A percentile compares a stretch with the other conserved stretches of the same genome.
These are phyloP conservation scores for Candida sojae DNA, from an alignment of 1,139 yeast genomes.

Conservation along the genomic window DNA sequence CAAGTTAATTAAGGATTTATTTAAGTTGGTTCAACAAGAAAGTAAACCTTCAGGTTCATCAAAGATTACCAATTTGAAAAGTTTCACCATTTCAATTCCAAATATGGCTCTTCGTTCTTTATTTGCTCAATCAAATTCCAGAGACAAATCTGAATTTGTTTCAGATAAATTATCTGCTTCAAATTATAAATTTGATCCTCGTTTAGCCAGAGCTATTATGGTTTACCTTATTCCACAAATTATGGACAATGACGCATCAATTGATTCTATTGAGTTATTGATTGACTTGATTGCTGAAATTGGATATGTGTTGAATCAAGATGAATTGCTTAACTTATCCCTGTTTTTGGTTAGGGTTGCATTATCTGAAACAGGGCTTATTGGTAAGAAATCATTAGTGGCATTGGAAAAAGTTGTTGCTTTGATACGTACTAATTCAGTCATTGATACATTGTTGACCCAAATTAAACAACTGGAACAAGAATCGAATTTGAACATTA, in stretches of 20 bases:
- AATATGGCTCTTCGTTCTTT: conserved; percentile 72
- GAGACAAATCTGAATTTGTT: conserved; percentile 23
- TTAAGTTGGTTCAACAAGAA: conserved; percentile 19
- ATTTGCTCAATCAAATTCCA: conserved; percentile 26
- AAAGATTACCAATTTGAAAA: conserved; percentile 17
- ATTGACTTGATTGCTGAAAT: conserved; percentile 57
- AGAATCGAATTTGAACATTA: conserved; percentile 8
- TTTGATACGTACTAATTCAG: conserved; percentile 21
- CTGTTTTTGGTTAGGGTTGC: conserved; percentile 39
- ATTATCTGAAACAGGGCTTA: conserved; percentile 46
- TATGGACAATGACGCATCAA: conserved; percentile 28
- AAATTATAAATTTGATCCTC: conserved; percentile 14
- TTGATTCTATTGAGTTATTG: conserved; percentile 67
- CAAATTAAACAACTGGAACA: conserved; percentile 3
- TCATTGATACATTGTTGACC: conserved; percentile 15
- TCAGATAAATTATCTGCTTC: conserved; percentile 17
- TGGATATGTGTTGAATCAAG: conserved; percentile 48
- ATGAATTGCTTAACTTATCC: conserved; percentile 42
- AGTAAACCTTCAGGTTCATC: conserved; percentile 18
- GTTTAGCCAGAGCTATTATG: conserved; percentile 23
- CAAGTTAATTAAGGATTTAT: conserved; percentile 27
- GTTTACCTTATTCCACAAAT: conserved; percentile 23
- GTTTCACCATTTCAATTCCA: conserved; percentile 63
- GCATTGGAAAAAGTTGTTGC: conserved; percentile 53
- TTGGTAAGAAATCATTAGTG: conserved; percentile 55